These are phyloP conservation scores for Calonectria crousiana DNA, from an alignment of 2,329 filamentous ascomycete genomes.

Conservation along the genomic window DNA sequence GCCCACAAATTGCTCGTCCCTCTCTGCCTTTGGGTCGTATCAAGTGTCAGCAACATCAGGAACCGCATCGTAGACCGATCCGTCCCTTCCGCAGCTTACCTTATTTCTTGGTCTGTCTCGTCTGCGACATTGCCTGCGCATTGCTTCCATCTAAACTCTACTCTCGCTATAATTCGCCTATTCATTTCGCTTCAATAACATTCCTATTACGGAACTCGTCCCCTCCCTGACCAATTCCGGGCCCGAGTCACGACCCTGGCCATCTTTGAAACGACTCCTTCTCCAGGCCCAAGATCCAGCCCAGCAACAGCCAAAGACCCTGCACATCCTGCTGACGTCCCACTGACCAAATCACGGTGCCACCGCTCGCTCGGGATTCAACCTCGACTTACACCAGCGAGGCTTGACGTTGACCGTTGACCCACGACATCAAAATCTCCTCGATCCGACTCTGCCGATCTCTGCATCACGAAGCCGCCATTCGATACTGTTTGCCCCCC, in stretches of 20 bases:
- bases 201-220: slow-evolving; percentile 34
- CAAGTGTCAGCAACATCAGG: not conserved
- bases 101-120: slow-evolving; percentile 2
- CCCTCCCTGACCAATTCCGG: slow-evolving; percentile 36
- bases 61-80: slow-evolving; percentile 45
- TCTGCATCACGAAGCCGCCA: slow-evolving; percentile 23
- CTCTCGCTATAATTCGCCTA: slow-evolving; percentile 37
- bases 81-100: slow-evolving; percentile 14
- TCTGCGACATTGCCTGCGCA: slow-evolving; percentile 7
- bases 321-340: slow-evolving; percentile 27
- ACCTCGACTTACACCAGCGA: slow-evolving; percentile 18
- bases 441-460: slow-evolving; percentile 19
- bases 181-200: slow-evolving; percentile 38
- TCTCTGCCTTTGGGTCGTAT: not conserved
- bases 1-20: slow-evolving; percentile 7
- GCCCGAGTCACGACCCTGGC: slow-evolving; percentile 37
- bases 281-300: slow-evolving; percentile 39
- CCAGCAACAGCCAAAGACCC: slow-evolving; percentile 37
- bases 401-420: not conserved
- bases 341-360: slow-evolving; percentile 38
- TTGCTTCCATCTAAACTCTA: slow-evolving; percentile 29
- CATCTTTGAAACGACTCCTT: slow-evolving; percentile 44
- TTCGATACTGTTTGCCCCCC: slow-evolving; percentile 18
- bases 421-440: not conserved
- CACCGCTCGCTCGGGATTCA: slow-evolving; percentile 22